Evolutionary conservation across 345 rosid genomes (phyloP).

Genomic region (Populus simonii): DNA sequence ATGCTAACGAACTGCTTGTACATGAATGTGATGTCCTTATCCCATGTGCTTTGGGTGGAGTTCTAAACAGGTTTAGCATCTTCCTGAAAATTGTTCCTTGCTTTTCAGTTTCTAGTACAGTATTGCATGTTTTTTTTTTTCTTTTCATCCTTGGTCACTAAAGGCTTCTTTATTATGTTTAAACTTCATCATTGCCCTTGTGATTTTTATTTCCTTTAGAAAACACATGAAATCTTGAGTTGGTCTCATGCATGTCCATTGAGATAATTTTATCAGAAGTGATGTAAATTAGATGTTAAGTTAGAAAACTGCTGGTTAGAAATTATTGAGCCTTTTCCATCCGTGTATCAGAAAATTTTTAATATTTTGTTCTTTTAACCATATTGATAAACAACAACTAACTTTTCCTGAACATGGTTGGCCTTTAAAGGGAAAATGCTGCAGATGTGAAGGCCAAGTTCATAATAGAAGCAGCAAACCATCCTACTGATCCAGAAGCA

Average conservation of each 20-base stretch:
- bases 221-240: neutral
- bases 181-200: neutral
- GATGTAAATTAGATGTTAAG: neutral
- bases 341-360: neutral
- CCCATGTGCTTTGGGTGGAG: constrained; percentile 97
- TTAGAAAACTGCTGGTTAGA: neutral
- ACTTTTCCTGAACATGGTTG: neutral
- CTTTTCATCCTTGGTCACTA: neutral
- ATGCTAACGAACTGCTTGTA: constrained; percentile 55
- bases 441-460: constrained; percentile 88
- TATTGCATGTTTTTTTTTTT: neutral
- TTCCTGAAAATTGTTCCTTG: constrained; percentile 3
- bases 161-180: neutral
- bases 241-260: neutral
- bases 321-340: neutral
- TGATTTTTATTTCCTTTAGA: neutral
- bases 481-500: constrained; percentile 97
- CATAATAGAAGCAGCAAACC: constrained; percentile 94
- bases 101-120: neutral
- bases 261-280: neutral
- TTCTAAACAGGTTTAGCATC: constrained; percentile 63
- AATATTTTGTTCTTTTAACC: neutral
- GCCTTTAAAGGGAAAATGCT: constrained; percentile 76
- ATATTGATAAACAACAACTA: neutral
- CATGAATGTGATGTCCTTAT: constrained; percentile 98